These are phyloP conservation scores for Claviceps humidiphila DNA, from an alignment of 2,329 filamentous ascomycete genomes.

Conservation along the genomic window DNA sequence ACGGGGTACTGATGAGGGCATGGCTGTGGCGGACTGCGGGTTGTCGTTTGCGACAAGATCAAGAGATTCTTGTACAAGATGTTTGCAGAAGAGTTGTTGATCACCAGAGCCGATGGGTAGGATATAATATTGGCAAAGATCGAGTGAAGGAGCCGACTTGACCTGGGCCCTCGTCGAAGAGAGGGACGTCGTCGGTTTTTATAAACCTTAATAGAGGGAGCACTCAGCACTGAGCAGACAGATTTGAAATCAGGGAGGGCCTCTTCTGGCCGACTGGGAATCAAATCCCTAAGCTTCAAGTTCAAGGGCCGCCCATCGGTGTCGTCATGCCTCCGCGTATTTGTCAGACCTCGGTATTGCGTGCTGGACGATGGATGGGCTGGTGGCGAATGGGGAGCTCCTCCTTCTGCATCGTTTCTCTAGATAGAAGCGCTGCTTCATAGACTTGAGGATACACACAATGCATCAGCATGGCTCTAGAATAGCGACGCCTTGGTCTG, in stretches of 20 bases:
- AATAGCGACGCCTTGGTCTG: too few species aligned
- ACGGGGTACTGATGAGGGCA: slow-evolving; percentile 26
- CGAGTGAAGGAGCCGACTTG: neutral
- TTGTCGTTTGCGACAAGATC: too few species aligned
- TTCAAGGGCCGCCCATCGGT: neutral
- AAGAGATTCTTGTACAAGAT: too few species aligned
- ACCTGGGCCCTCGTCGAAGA: neutral
- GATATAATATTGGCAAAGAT: too few species aligned
- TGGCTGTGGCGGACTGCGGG: neutral
- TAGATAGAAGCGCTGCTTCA: too few species aligned
- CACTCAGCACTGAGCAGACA: neutral
- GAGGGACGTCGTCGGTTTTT: neutral
- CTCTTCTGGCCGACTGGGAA: neutral
- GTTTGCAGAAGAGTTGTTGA: neutral
- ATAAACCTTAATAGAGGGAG: neutral
- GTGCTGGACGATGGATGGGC: neutral
- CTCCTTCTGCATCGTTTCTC: too few species aligned
- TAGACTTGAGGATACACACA: too few species aligned
- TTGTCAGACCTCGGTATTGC: neutral
- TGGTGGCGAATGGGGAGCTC: too few species aligned
- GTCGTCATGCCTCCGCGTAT: neutral
- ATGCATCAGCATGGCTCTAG: too few species aligned
- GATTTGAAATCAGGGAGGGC: neutral
- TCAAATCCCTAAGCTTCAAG: neutral
- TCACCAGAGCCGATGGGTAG: too few species aligned